phyloP scores from a whole-genome alignment of 805 yeast genomes.

The Middelhovenomyces tepae region DNA sequence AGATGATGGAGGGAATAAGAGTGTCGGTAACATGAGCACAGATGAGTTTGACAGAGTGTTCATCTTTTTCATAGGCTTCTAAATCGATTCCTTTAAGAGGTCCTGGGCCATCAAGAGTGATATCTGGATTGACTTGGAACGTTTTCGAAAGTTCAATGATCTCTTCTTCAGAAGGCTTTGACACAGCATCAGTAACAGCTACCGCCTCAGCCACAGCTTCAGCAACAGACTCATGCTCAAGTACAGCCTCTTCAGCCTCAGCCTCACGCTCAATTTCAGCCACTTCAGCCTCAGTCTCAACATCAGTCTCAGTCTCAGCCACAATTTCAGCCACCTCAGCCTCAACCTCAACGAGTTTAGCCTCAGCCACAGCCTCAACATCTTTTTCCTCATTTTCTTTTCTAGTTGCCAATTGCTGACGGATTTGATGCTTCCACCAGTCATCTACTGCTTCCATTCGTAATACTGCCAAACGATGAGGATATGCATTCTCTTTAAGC shows the following conservation, averaged over 20 bases:
- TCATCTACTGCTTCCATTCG: conserved; percentile 85
- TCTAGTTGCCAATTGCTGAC: conserved; percentile 46
- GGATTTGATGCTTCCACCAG: conserved; percentile 73
- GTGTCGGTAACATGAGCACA: conserved; percentile 51
- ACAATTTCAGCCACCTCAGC: conserved; percentile 13
- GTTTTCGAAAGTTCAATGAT: conserved; percentile 41
- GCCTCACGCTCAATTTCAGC: conserved; percentile 14
- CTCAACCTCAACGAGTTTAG: conserved; percentile 9
- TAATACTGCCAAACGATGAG: conserved; percentile 69
- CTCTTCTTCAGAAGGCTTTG: conserved; percentile 12
- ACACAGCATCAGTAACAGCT: conserved; percentile 33
- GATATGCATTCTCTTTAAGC: conserved; percentile 44
- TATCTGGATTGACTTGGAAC: conserved; percentile 72
- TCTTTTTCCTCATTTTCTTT: conserved; percentile 34
- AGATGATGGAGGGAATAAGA: conserved; percentile 56
- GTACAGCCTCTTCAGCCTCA: conserved; percentile 25
- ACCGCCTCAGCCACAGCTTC: conserved; percentile 26
- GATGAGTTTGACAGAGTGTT: conserved; percentile 57
- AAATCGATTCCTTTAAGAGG: conserved; percentile 30
- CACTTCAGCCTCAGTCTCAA: conserved; percentile 11
- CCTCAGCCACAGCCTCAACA: conserved; percentile 9
- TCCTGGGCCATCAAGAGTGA: conserved; percentile 40
- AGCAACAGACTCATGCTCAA: conserved; percentile 32
- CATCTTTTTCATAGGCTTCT: conserved; percentile 40
- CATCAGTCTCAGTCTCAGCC: conserved; percentile 19